Conservation (phyloP, 1,284 basidiomycete genomes). For the Bondarzewia mesenterica region DNA sequence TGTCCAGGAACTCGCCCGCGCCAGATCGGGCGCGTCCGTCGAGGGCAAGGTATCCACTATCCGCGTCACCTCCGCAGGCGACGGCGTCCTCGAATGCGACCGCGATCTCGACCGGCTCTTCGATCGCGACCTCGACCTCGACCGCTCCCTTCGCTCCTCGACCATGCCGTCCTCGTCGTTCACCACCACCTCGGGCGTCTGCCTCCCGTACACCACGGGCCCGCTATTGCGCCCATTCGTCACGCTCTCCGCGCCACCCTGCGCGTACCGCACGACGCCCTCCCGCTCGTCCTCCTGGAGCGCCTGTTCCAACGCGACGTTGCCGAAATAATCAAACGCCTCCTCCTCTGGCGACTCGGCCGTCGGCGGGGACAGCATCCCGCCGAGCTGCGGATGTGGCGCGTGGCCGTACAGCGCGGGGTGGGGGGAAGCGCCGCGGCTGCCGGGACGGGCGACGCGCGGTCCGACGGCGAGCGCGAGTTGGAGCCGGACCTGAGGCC, state of each 20-base stretch:
- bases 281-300: conserved; percentile 26
- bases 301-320: conserved; percentile 3
- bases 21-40: no score
- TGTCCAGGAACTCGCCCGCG: not conserved
- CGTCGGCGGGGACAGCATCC: conserved; percentile 4
- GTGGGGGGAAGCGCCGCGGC: conserved; percentile 4
- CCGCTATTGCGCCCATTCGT: not conserved
- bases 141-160: conserved; percentile 23
- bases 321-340: conserved; percentile 54
- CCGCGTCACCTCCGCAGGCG: conserved; percentile 10
- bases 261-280: conserved; percentile 26
- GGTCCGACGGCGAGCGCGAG: not conserved
- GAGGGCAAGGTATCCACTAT: not conserved
- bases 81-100: conserved; percentile 21
- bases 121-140: conserved; percentile 9
- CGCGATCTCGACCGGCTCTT: conserved; percentile 21
- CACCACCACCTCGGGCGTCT: conserved; percentile 25
- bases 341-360: conserved; percentile 36
- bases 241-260: conserved; percentile 7
- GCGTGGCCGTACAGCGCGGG: not conserved
- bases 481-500: conserved; percentile 9
- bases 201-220: conserved; percentile 12
- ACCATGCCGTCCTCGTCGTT: conserved; percentile 23
- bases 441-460: not conserved
- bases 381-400: conserved; percentile 3